A percentile compares a stretch with the other conserved stretches of the same genome.
phyloP scores from a whole-genome alignment of 306 rosid genomes.

The Dryas drummondii region DNA sequence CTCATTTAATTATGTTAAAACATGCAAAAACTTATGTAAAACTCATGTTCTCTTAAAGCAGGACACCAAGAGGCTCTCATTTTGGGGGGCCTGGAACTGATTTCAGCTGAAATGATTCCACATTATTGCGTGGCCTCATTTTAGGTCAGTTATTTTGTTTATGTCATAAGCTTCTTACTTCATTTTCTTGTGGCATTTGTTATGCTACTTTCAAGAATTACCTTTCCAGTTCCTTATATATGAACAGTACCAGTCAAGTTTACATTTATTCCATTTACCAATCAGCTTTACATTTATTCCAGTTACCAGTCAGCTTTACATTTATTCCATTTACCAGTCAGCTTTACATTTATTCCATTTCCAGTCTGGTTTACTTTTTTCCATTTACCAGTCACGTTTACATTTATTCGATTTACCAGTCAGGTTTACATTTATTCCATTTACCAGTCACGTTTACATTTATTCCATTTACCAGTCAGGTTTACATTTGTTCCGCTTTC shows the following conservation, averaged over 20 bases:
- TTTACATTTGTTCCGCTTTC: neutral
- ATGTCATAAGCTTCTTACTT: constrained; percentile 46
- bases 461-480: constrained; percentile 15
- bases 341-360: constrained; percentile 17
- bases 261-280: constrained; percentile 24
- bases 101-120: constrained; percentile 74
- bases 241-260: constrained; percentile 26
- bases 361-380: constrained; percentile 28
- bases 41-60: constrained; percentile 71
- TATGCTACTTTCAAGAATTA: constrained; percentile 50
- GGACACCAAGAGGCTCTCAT: constrained; percentile 73
- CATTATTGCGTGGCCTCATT: constrained; percentile 73
- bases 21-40: constrained; percentile 53
- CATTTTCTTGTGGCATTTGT: constrained; percentile 47
- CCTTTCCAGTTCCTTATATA: constrained; percentile 42
- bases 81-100: constrained; percentile 67
- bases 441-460: constrained; percentile 13
- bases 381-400: constrained; percentile 25
- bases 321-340: constrained; percentile 19
- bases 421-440: constrained; percentile 21
- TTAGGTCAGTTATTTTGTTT: constrained; percentile 72
- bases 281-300: constrained; percentile 22
- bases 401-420: constrained; percentile 22
- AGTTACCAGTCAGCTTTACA: constrained; percentile 10
- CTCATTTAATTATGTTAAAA: constrained; percentile 41